Conservation (phyloP, 2,329 filamentous ascomycete genomes). For the Colletotrichum eremochloae region DNA sequence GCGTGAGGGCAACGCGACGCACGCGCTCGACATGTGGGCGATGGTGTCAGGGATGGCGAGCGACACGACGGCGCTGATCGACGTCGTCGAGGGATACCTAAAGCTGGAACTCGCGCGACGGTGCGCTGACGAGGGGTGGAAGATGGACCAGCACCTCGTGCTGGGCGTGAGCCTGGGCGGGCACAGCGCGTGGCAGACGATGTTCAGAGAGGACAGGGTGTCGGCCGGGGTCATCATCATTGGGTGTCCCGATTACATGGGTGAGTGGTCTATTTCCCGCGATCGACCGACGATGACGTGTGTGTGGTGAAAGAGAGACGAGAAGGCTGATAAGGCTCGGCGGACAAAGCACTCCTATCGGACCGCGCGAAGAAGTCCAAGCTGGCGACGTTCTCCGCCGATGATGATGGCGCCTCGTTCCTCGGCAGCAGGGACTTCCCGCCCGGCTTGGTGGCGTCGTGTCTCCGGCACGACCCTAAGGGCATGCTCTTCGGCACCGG, state of each 20-base stretch:
- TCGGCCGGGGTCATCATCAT: slow-evolving; percentile 85
- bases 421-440: slow-evolving; percentile 86
- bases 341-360: slow-evolving; percentile 71
- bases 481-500: slow-evolving; percentile 75
- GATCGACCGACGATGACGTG: background rate
- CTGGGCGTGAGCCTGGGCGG: slow-evolving; percentile 89
- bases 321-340: slow-evolving; percentile 13
- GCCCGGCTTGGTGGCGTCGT: slow-evolving; percentile 70
- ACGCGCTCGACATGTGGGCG: slow-evolving; percentile 94
- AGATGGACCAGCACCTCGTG: slow-evolving; percentile 75
- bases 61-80: slow-evolving; percentile 83
- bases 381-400: slow-evolving; percentile 69
- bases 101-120: slow-evolving; percentile 63
- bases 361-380: slow-evolving; percentile 82
- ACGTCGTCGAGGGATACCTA: slow-evolving; percentile 82
- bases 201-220: slow-evolving; percentile 84
- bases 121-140: slow-evolving; percentile 44
- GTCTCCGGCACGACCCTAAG: slow-evolving; percentile 79
- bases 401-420: slow-evolving; percentile 72
- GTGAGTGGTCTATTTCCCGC: slow-evolving; percentile 56
- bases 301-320: background rate
- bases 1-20: slow-evolving; percentile 81
- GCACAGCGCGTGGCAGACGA: slow-evolving; percentile 86
- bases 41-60: slow-evolving; percentile 78
- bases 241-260: slow-evolving; percentile 89